phyloP scores from a whole-genome alignment of 2,329 filamentous ascomycete genomes.

The Trichophyton schoenleinii region DNA sequence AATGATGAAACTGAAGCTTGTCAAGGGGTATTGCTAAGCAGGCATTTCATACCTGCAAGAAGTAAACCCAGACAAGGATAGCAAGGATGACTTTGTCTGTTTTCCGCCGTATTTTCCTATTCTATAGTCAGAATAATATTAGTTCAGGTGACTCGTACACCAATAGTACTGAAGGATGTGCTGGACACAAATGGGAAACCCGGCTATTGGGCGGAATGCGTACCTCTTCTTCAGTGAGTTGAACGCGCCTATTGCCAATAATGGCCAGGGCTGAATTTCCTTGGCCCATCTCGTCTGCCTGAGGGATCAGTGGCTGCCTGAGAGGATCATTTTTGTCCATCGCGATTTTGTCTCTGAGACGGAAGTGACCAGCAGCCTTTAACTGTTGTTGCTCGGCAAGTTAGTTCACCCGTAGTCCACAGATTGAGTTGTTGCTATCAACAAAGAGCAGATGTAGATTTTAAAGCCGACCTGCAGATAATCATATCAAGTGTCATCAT shows the following conservation, averaged over 20 bases:
- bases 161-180: neutral
- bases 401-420: neutral
- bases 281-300: neutral
- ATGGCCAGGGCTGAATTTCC: slow-evolving; percentile 4
- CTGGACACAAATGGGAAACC: neutral
- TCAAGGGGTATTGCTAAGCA: neutral
- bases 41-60: slow-evolving; percentile 23
- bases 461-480: too few species aligned
- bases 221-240: slow-evolving; percentile 25
- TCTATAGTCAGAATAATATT: slow-evolving; percentile 21
- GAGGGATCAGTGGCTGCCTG: neutral
- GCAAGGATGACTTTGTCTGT: slow-evolving; percentile 48
- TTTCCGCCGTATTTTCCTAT: slow-evolving; percentile 46
- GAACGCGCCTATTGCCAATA: slow-evolving; percentile 4
- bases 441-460: neutral
- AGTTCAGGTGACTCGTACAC: neutral
- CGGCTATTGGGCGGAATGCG: neutral
- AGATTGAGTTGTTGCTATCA: neutral
- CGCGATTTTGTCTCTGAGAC: neutral
- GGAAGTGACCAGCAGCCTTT: neutral
- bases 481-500: too few species aligned
- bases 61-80: slow-evolving; percentile 36
- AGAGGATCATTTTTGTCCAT: neutral
- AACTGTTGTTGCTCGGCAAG: too few species aligned
- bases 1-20: neutral